phyloP scores from a whole-genome alignment of 75 land plant genomes.

The Pinus taeda region DNA sequence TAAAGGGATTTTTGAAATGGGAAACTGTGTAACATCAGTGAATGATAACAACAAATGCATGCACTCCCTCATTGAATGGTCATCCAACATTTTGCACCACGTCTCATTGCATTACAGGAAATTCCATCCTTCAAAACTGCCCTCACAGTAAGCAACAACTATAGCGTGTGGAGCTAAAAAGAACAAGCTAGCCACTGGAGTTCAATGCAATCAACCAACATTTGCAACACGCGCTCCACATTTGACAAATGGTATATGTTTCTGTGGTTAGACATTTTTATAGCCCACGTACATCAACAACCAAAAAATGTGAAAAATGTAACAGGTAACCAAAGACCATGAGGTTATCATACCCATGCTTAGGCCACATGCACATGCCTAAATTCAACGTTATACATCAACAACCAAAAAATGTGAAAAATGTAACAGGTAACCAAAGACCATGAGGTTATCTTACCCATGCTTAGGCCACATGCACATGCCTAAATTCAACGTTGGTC shows the following conservation, averaged over 20 bases:
- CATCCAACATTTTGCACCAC: constrained; percentile 55
- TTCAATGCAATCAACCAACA: constrained; percentile 95
- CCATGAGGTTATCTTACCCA: constrained; percentile 64
- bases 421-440: not conserved
- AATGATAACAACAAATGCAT: constrained; percentile 81
- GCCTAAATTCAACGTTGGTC: constrained; percentile 70
- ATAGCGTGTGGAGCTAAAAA: constrained; percentile 98
- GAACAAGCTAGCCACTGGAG: constrained; percentile 85
- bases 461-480: constrained; percentile 96
- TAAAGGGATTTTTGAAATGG: constrained; percentile 75
- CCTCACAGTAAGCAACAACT: constrained; percentile 94
- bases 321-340: not conserved
- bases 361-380: constrained; percentile 91
- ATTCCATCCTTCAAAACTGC: constrained; percentile 86
- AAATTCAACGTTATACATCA: constrained; percentile 64
- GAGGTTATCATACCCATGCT: constrained; percentile 84
- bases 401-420: not conserved
- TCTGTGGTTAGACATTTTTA: not conserved
- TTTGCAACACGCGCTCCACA: constrained; percentile 99
- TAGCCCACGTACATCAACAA: not conserved
- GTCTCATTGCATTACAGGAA: constrained; percentile 93
- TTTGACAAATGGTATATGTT: constrained; percentile 13
- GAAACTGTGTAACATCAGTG: constrained; percentile 95
- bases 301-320: not conserved
- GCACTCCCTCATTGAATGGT: constrained; percentile 83